phyloP scores from a whole-genome alignment of 208 protist genomes.

The Porcisia deanei region DNA sequence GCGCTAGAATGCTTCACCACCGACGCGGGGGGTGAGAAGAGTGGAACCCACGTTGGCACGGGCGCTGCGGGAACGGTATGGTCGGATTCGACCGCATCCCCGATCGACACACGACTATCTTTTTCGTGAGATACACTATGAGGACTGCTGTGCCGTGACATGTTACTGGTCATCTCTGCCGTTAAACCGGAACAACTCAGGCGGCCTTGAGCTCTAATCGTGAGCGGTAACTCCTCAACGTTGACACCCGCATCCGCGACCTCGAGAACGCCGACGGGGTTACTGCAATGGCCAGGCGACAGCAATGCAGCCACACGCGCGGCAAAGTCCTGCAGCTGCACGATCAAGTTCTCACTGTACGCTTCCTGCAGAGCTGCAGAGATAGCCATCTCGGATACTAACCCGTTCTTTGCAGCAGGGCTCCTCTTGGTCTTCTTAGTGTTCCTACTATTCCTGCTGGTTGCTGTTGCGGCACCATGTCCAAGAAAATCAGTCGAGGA shows the following conservation, averaged over 20 bases:
- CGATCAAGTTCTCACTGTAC: constrained; percentile 9
- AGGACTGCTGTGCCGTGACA: background rate
- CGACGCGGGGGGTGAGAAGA: constrained; percentile 7
- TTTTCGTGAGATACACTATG: background rate
- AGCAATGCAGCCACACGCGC: constrained; percentile 6
- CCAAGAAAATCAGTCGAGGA: background rate
- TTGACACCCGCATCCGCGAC: background rate
- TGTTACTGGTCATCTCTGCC: no score
- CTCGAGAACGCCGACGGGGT: background rate
- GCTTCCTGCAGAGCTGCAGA: constrained; percentile 8
- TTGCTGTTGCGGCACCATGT: background rate
- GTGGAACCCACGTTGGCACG: constrained; percentile 15
- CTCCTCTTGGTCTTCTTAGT: constrained; percentile 13
- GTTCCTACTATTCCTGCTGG: constrained; percentile 5
- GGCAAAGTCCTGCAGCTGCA: constrained; percentile 24
- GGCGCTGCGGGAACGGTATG: background rate
- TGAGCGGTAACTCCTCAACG: background rate
- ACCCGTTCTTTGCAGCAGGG: background rate
- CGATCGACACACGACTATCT: background rate
- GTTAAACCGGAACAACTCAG: background rate
- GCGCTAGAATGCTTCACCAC: background rate
- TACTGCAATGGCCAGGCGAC: background rate
- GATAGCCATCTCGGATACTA: background rate
- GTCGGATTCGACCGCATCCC: background rate
- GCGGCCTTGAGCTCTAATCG: background rate